Evolutionary conservation across 371 early-diverging fungal genomes (phyloP).

Genomic region (Mortierella sp.): DNA sequence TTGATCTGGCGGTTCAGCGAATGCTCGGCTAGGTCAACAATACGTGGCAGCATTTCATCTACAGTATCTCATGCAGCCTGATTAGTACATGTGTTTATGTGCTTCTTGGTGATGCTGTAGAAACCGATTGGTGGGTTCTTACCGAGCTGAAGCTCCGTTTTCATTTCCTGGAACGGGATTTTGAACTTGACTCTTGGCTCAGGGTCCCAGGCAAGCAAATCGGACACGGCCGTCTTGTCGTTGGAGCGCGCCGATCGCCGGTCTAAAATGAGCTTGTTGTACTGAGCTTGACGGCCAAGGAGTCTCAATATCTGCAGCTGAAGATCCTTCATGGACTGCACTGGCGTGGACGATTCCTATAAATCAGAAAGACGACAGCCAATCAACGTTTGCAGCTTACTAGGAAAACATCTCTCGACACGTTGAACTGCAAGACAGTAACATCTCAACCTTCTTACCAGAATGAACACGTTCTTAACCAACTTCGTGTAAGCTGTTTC

Average conservation of each 20-base stretch:
- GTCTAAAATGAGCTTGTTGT: conserved; percentile 69
- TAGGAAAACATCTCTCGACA: neutral
- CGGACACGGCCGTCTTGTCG: conserved; percentile 26
- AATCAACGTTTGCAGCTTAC: neutral
- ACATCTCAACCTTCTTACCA: conserved; percentile 5
- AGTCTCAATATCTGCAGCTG: conserved; percentile 75
- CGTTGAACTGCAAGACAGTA: neutral
- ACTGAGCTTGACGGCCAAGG: conserved; percentile 77
- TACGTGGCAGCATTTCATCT: conserved; percentile 84
- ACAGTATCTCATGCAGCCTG: neutral
- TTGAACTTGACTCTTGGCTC: conserved; percentile 64
- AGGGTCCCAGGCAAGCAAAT: conserved; percentile 74
- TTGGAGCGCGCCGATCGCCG: conserved; percentile 39
- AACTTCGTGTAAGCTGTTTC: conserved; percentile 19
- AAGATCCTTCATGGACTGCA: conserved; percentile 62
- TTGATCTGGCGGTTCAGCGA: conserved; percentile 84
- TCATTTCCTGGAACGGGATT: conserved; percentile 78
- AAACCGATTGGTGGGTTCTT: conserved; percentile 1
- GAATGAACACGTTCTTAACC: conserved; percentile 18
- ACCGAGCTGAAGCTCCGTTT: conserved; percentile 76
- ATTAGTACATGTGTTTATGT: too few species aligned
- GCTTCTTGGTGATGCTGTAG: neutral
- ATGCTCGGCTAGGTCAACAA: conserved; percentile 80
- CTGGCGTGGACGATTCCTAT: conserved; percentile 30
- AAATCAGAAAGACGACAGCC: neutral